Evolutionary conservation across 2,329 filamentous ascomycete genomes (phyloP).

Genomic region (Coniochaeta pulveracea): DNA sequence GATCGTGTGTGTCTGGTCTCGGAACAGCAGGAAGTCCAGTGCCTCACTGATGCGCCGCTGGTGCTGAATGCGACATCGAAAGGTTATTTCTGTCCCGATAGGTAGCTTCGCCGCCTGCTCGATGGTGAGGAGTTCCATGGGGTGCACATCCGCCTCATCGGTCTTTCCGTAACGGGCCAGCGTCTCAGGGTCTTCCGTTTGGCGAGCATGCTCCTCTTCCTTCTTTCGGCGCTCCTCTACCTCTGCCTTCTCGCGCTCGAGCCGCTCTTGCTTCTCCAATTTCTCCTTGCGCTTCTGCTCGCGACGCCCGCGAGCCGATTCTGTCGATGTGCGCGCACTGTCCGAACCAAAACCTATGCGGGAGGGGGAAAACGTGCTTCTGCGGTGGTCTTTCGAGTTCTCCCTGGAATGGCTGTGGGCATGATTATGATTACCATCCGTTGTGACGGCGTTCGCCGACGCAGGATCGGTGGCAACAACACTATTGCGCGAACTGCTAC

Average conservation of each 20-base stretch:
- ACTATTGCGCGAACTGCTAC: not conserved
- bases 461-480: no score
- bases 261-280: slow-evolving; percentile 18
- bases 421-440: not conserved
- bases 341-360: no score
- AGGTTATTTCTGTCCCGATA: slow-evolving; percentile 48
- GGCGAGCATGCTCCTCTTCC: slow-evolving; percentile 19
- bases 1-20: slow-evolving; percentile 72
- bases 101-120: slow-evolving; percentile 37
- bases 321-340: not conserved
- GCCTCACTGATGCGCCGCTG: slow-evolving; percentile 72
- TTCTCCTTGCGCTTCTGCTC: slow-evolving; percentile 20
- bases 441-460: not conserved
- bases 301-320: slow-evolving; percentile 1
- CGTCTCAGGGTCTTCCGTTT: slow-evolving; percentile 17
- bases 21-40: slow-evolving; percentile 75
- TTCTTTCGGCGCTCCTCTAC: slow-evolving; percentile 19
- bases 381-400: not conserved
- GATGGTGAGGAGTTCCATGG: slow-evolving; percentile 19
- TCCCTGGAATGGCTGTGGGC: not conserved
- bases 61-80: slow-evolving; percentile 66
- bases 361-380: no score
- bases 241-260: slow-evolving; percentile 19
- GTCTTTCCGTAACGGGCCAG: slow-evolving; percentile 18
- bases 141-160: slow-evolving; percentile 9